Percentiles rank a stretch among this genome's conserved stretches.
phyloP scores from a whole-genome alignment of 176 grass and related monocot species.

The Rhynchospora tenuis region DNA sequence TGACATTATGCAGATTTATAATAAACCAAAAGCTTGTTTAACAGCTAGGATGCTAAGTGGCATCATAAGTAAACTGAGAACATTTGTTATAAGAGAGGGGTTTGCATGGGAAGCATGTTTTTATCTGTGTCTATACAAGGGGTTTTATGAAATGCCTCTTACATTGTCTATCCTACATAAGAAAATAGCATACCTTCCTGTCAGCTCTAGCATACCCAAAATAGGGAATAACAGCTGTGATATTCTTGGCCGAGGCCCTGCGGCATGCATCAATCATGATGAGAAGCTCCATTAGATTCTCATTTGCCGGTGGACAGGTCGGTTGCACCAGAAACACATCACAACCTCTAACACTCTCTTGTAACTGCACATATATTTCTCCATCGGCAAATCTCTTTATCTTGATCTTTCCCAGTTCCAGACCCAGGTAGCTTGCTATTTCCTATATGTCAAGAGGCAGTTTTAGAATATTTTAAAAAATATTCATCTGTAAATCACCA shows the following conservation, averaged over 20 bases:
- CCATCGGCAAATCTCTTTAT: conserved; percentile 95
- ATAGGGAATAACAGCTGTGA: conserved; percentile 96
- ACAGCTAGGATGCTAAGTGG: neutral
- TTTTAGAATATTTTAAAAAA: too few relatives aligned
- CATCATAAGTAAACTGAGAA: conserved; percentile 2
- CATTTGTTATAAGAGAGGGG: neutral
- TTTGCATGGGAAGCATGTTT: neutral
- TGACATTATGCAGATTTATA: neutral
- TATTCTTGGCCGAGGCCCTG: conserved; percentile 96
- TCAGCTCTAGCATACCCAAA: conserved; percentile 99
- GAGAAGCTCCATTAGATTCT: conserved; percentile 98
- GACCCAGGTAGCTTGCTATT: conserved; percentile 94
- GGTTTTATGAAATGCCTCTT: neutral
- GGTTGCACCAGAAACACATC: conserved; percentile 95
- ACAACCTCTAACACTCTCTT: conserved; percentile 95
- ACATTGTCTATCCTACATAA: neutral
- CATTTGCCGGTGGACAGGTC: conserved; percentile 88
- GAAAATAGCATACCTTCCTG: conserved; percentile 55
- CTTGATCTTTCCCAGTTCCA: conserved; percentile 92
- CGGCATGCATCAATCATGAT: conserved; percentile 98
- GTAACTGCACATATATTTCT: conserved; percentile 96
- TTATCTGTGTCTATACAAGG: neutral
- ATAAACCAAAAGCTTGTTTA: neutral
- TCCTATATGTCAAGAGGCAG: conserved; percentile 43
- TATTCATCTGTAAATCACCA: neutral